Evolutionary conservation across 2,329 filamentous ascomycete species (phyloP).

Genomic region (Tolypocladium guangdongense): DNA sequence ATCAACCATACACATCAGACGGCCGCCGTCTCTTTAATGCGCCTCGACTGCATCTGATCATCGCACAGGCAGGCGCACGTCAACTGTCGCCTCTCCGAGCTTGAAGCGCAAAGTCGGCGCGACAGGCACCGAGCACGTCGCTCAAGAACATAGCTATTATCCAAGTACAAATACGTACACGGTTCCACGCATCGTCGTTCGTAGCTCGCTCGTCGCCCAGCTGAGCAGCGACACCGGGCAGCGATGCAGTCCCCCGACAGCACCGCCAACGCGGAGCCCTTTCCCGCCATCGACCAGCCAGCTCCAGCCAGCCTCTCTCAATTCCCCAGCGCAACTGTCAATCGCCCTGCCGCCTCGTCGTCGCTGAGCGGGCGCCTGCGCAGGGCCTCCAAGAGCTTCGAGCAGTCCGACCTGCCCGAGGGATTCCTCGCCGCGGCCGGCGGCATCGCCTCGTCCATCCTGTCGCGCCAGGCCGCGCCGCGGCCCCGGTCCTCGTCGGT

Average conservation of each 20-base stretch:
- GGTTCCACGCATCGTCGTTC: background rate
- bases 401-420: slow-evolving; percentile 33
- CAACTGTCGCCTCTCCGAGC: background rate
- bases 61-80: background rate
- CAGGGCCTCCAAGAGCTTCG: slow-evolving; percentile 26
- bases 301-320: background rate
- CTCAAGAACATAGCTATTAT: too few species aligned
- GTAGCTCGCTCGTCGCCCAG: background rate
- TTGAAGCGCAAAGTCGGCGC: background rate
- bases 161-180: background rate
- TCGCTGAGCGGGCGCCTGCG: slow-evolving; percentile 21
- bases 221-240: background rate
- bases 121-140: background rate
- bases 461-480: slow-evolving; percentile 12
- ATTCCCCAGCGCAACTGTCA: slow-evolving; percentile 3
- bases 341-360: slow-evolving; percentile 18
- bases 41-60: background rate
- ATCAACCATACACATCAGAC: background rate
- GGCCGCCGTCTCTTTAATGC: background rate
- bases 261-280: slow-evolving; percentile 12
- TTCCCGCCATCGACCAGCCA: slow-evolving; percentile 13
- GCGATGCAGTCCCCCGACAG: slow-evolving; percentile 8
- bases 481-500: slow-evolving; percentile 8
- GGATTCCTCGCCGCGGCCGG: slow-evolving; percentile 38
- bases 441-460: slow-evolving; percentile 30